These are phyloP conservation scores for Pulchroboletus neoregius DNA, from an alignment of 1,284 basidiomycete species.

Conservation along the genomic window DNA sequence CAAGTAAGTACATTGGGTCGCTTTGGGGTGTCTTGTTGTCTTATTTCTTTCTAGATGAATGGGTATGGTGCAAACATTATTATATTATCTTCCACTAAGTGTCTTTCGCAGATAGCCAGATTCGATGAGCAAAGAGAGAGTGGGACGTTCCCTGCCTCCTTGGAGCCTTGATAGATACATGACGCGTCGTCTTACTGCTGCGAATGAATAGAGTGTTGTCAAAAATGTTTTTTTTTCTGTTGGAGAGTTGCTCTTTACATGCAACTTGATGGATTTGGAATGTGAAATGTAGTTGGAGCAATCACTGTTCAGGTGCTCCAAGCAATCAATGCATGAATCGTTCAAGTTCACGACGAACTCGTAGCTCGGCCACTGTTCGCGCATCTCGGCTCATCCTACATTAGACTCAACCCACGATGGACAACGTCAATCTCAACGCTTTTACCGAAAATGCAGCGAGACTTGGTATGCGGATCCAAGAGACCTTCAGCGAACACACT, in stretches of 20 bases:
- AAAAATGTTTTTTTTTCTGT: background rate
- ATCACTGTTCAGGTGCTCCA: background rate
- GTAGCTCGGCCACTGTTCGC: constrained; percentile 2
- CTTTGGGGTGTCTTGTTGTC: constrained; percentile 1
- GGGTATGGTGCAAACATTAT: constrained; percentile 50
- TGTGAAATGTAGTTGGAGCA: background rate
- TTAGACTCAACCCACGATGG: constrained; percentile 21
- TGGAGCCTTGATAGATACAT: constrained; percentile 61
- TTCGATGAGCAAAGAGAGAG: constrained; percentile 93
- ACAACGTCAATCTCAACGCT: constrained; percentile 57
- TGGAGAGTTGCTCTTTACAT: background rate
- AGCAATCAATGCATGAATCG: constrained; percentile 4
- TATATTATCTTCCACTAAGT: constrained; percentile 9
- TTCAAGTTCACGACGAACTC: background rate
- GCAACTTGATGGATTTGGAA: constrained; percentile 1
- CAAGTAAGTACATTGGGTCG: constrained; percentile 66
- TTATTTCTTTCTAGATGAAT: constrained; percentile 61
- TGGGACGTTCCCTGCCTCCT: constrained; percentile 87
- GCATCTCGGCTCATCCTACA: background rate
- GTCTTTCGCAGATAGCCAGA: constrained; percentile 59
- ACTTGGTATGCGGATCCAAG: constrained; percentile 73
- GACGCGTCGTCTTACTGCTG: background rate
- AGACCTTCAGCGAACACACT: constrained; percentile 74
- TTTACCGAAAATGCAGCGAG: constrained; percentile 77
- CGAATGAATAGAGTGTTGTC: constrained; percentile 15